Base-by-base conservation (phyloP, 768 basidiomycete genomes). In the Exidia glandulosa region DNA sequence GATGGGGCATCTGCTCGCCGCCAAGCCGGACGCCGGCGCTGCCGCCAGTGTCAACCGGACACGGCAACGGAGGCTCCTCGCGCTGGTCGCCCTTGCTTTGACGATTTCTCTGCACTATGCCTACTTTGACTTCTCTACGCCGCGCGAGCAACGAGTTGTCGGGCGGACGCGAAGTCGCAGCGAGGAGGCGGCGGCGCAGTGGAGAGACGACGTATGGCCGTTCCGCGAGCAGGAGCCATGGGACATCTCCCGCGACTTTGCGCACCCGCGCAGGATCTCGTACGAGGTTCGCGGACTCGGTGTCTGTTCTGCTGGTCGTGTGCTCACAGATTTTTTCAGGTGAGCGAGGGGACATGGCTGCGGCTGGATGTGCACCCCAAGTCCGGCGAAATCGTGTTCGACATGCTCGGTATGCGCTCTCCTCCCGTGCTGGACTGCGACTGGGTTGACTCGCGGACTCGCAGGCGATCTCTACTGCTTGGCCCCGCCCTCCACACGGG, bases 171-270 rank as follows among this genome's bases (percentile, higher is more conserved):
- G n/a, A n/a, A n/a, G n/a, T n/a, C n/a, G n/a, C n/a, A n/a, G n/a
- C n/a, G n/a, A n/a, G n/a, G n/a, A n/a, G n/a, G n/a, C 75, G 5
- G 74, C 75, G 31, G 72, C 71, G 45, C 70, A 74, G 29, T 79
- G 79, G 74, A 73, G 73, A 65, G 79, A 80, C 61, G 70, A 87
- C 62, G 66, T 83, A 31, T 88, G 81, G 75, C 87, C 87, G 23
- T 70, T 85, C 31, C 84, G 85, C 33, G 72, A 75, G 33, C 75
- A 77, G 41, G 68, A 73, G 23, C 63, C 71, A 7, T 89, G 86
- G 85, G 87, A 88, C 66, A 88, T 88, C 61, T 87, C 86, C 27
- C 86, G 85, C 27, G 83, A 88, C 72, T 87, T 80, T 64, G 76
- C 81, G 19, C 81, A 82, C 70, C 82, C 85, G 1, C 81, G 86